Evolutionary conservation across 2,329 filamentous ascomycete genomes (phyloP), one percentile per base, ranked within the genome.

Genomic region (Aaosphaeria arxii): DNA sequence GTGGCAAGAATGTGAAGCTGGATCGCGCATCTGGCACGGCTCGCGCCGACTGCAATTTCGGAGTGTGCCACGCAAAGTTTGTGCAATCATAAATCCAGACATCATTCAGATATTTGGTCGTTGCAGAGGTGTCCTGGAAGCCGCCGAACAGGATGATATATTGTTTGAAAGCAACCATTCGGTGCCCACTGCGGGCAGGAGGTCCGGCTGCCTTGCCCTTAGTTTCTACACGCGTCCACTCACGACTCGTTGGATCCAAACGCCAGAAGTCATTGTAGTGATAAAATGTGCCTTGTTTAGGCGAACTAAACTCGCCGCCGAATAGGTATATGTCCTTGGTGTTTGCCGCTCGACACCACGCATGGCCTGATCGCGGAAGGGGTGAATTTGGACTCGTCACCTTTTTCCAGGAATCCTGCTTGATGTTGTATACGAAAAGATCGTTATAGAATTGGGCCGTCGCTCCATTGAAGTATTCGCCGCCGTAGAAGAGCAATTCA

Each of bases 181-280:
- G 84, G 71, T 96, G 91, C 4, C 94, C 94, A 67, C 89, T 95
- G 56, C 94, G 80, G 3, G 92, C 91, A 2, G 89, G 87, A 36
- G 92, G 92, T 33, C 81, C 80, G 65, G 88, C 87, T 44, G 88
- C 88, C 69, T 88, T 89, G 49, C 88, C 88, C 74, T 85, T 86
- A 2, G 79, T 80, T 69, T 99, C 94, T 32, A 99, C 78, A 52
- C 91, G 87, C 48, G 84, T 88, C 94, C 94, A 99, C 74, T 99
- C 94, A 60, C 91, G 81, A 6, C 83, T 85, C 6, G 80, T 81
- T 0, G 92, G 88, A 64, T 97, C 91, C 40, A 97, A 80, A 43
- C 87, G 81, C 92, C 94, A 99, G 69, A 99, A 97, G 73, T 97
- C 94, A 63, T 95, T 96, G 75, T 99, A 99, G 72, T 99, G 94